Conservation (phyloP, 805 yeast species). For the Candida broadrunensis region DNA sequence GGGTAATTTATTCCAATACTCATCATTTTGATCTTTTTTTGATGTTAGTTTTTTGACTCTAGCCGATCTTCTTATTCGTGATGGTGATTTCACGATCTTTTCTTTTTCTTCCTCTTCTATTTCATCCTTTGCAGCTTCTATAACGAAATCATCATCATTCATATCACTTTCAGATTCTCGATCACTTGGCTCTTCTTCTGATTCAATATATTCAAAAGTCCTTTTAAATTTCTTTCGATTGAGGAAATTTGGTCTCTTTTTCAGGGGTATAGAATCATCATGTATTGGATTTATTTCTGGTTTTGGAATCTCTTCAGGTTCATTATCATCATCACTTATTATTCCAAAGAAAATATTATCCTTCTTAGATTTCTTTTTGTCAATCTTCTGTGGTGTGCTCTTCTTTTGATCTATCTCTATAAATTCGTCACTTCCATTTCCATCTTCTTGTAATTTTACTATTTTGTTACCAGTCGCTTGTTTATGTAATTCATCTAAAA, state of each 20-base stretch:
- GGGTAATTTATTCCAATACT: conserved; percentile 20
- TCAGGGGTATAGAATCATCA: not conserved
- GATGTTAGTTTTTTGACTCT: conserved; percentile 1
- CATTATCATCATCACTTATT: not conserved
- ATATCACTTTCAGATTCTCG: not conserved
- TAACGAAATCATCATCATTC: not conserved
- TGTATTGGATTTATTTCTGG: too few relatives aligned
- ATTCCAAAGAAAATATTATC: not conserved
- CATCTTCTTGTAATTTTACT: not conserved
- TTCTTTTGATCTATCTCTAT: not conserved
- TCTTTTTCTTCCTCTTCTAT: not conserved
- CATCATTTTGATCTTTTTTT: conserved; percentile 16
- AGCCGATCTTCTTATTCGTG: not conserved
- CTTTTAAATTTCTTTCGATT: not conserved
- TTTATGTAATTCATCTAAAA: conserved; percentile 15
- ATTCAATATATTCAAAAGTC: not conserved
- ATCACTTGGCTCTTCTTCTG: conserved; percentile 1
- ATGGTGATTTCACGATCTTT: not conserved
- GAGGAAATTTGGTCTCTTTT: not conserved
- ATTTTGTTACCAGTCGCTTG: not conserved
- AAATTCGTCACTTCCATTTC: not conserved
- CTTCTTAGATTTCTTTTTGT: not conserved
- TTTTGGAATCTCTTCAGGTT: not conserved
- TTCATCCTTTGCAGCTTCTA: not conserved
- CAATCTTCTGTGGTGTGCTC: not conserved